These are phyloP conservation scores for Amaranthus hypochondriacus DNA, from an alignment of 148 eudicot species.

Conservation along the genomic window DNA sequence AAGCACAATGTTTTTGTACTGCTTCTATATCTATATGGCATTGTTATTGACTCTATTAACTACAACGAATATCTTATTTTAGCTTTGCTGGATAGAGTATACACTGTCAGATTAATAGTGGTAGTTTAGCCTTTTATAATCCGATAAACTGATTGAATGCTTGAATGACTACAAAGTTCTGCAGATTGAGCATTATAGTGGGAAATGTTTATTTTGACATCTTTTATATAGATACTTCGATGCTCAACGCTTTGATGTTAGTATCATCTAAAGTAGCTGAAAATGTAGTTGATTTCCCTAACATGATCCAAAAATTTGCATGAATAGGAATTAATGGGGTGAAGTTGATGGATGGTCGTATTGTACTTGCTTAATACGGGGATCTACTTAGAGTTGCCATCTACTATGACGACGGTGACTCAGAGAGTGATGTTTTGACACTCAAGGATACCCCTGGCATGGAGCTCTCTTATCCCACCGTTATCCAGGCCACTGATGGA, in stretches of 20 bases:
- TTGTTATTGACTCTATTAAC: too few relatives aligned
- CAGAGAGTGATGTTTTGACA: slow-evolving; percentile 69
- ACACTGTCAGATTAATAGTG: background rate
- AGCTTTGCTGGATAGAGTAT: too few relatives aligned
- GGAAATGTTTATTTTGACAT: background rate
- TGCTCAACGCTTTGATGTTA: background rate
- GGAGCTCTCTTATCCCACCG: slow-evolving; percentile 94
- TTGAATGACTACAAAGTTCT: background rate
- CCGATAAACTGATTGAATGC: background rate
- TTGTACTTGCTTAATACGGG: too few relatives aligned
- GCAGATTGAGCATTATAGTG: background rate
- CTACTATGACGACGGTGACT: slow-evolving; percentile 66
- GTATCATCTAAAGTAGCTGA: background rate
- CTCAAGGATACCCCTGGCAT: slow-evolving; percentile 60
- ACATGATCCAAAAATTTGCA: too few relatives aligned
- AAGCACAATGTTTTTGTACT: too few relatives aligned
- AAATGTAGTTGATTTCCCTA: background rate
- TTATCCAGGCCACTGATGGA: slow-evolving; percentile 68
- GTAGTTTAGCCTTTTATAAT: background rate
- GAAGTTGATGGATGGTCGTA: too few relatives aligned
- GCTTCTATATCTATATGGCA: too few relatives aligned
- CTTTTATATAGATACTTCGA: background rate
- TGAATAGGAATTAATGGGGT: too few relatives aligned
- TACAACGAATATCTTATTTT: too few relatives aligned
- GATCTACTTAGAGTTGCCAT: slow-evolving; percentile 36